Conservation (phyloP, 352 stramenopile genomes). For the Phytophthora citrophthora region DNA sequence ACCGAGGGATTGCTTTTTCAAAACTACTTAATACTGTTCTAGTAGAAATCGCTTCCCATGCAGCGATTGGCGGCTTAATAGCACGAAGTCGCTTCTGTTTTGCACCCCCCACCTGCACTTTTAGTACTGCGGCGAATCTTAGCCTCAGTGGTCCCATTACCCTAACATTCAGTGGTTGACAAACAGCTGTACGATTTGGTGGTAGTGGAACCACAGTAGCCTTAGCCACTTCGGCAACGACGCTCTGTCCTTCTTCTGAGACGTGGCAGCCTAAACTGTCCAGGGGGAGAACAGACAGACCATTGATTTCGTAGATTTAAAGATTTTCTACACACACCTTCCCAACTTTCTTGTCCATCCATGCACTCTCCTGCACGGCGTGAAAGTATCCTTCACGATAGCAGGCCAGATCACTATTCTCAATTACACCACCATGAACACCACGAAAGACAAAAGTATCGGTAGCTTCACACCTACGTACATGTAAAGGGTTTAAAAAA, state of each 20-base stretch:
- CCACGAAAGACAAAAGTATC: not conserved
- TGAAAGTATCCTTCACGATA: not conserved
- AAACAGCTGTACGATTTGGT: conserved; percentile 14
- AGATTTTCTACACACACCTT: not conserved
- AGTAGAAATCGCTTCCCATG: not conserved
- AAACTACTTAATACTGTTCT: not conserved
- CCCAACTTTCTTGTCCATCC: not conserved
- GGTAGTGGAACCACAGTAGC: conserved; percentile 1
- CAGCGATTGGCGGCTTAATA: not conserved
- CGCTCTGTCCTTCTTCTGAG: not conserved
- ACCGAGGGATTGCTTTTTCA: not conserved
- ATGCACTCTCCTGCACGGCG: not conserved
- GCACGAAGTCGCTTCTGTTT: not conserved
- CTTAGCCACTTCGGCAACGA: not conserved
- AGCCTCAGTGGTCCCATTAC: conserved; percentile 14
- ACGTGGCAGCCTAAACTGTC: conserved; percentile 10
- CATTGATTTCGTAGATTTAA: conserved; percentile 9
- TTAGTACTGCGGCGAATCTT: too few species aligned
- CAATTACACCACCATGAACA: not conserved
- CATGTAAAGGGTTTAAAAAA: too few species aligned
- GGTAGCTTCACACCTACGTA: too few species aligned
- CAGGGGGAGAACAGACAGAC: conserved; percentile 7
- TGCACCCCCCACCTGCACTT: too few species aligned
- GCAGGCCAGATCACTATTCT: not conserved
- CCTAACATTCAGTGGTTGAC: conserved; percentile 24